A percentile compares a stretch with the other conserved stretches of the same genome.
phyloP scores from a whole-genome alignment of 768 basidiomycete species.

The Termitomyces bulborhizus region DNA sequence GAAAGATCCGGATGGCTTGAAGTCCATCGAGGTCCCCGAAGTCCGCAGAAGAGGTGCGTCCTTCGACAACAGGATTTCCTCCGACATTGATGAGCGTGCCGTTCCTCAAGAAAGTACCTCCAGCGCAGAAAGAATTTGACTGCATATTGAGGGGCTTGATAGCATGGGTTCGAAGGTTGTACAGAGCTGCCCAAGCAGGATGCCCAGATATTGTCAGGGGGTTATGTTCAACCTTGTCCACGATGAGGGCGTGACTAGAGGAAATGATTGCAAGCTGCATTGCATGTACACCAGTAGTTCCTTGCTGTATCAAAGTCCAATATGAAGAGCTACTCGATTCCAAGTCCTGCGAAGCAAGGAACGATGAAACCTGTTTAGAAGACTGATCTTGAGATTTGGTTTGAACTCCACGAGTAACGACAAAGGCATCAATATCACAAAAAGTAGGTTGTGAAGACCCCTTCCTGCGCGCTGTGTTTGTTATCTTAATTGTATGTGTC shows the following conservation, averaged over 20 bases:
- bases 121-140: conserved; percentile 86
- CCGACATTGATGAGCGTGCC: conserved; percentile 77
- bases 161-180: conserved; percentile 58
- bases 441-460: conserved; percentile 26
- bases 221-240: conserved; percentile 87
- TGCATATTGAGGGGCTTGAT: conserved; percentile 56
- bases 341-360: conserved; percentile 1
- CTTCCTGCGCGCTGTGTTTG: conserved; percentile 42
- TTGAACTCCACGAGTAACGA: conserved; percentile 45
- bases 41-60: conserved; percentile 58
- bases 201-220: conserved; percentile 67
- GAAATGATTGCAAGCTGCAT: conserved; percentile 76
- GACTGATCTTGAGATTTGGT: neutral
- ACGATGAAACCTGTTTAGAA: conserved; percentile 1
- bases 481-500: conserved; percentile 58
- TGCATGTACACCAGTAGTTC: conserved; percentile 69
- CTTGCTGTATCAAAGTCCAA: conserved; percentile 61
- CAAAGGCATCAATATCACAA: conserved; percentile 60
- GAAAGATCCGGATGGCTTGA: conserved; percentile 66
- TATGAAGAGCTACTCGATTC: conserved; percentile 1
- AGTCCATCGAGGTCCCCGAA: conserved; percentile 73
- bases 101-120: conserved; percentile 71
- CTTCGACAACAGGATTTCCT: conserved; percentile 72
- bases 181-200: conserved; percentile 78
- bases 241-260: conserved; percentile 57